Conservation (phyloP, 1,284 basidiomycete species). For the Garcileccinum viscosum region DNA sequence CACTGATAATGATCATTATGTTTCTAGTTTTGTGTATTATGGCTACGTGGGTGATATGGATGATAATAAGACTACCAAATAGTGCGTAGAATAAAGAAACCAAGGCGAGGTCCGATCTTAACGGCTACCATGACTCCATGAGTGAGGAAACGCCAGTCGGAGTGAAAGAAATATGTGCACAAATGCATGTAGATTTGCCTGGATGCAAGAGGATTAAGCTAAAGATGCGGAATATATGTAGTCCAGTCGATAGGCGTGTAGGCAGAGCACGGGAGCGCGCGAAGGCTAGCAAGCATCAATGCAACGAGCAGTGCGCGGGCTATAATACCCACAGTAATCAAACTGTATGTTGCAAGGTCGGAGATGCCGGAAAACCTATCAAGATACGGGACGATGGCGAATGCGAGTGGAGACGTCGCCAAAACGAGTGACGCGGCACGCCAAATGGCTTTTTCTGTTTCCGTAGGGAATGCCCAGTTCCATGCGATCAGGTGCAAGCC, state of each 20-base stretch:
- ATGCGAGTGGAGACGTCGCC: not conserved
- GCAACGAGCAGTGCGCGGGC: not conserved
- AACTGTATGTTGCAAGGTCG: not conserved
- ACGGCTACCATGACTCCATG: too few species aligned
- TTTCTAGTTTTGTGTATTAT: not conserved
- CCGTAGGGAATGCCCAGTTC: not conserved
- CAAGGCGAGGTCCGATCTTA: not conserved
- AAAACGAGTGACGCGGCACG: not conserved
- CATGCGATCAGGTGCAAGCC: not conserved
- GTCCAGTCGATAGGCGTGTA: constrained; percentile 2
- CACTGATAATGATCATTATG: not conserved
- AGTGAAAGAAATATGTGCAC: not conserved
- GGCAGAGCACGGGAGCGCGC: not conserved
- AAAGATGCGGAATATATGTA: constrained; percentile 11
- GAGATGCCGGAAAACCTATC: not conserved
- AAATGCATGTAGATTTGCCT: not conserved
- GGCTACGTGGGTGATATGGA: not conserved
- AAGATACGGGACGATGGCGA: not conserved
- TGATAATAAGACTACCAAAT: not conserved
- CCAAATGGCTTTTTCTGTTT: not conserved
- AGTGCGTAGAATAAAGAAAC: not conserved
- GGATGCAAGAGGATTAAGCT: not conserved
- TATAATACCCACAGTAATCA: not conserved
- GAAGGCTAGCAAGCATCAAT: constrained; percentile 11
- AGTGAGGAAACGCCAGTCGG: not conserved